Evolutionary conservation across 129 eudicot species (phyloP), one percentile per base, ranked within the genome.

Genomic region (Deinandra increscens): DNA sequence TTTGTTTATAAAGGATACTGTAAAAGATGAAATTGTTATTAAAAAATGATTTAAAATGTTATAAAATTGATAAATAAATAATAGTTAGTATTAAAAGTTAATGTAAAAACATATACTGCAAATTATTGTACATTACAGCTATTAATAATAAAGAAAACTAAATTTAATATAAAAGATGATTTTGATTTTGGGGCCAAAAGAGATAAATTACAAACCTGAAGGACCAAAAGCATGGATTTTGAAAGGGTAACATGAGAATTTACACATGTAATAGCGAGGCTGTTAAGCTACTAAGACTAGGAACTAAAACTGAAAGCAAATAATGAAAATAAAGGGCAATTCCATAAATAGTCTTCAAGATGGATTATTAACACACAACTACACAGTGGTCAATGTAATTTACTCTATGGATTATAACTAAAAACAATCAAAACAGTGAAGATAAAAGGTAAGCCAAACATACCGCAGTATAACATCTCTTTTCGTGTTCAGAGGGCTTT

Each of bases 391-490:
- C 3, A 26, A 26, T 26, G 31, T 26, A 50, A 50, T 50, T 18
- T 17, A 50, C 56, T 17, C 11, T 19, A 66, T 53, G 29, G 44
- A 38, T 15, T 43, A n/a, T 55, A 34, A 50, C 10, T 38, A 42
- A 34, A 22, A 34, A 69, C 14, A 38, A 66, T 56, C n/a, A 15
- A 82, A 50, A 64, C 58, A 73, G 37, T 7, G 9, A 37, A 70
- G 23, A 23, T 14, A 33, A 20, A 38, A 64, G 60, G 39, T 37
- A 61, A 71, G 59, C 5, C 34, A 72, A 20, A 79, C 95, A 2
- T 87, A 89, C 99, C 80, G 90, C 99, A 60, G 96, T 89, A 59
- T 81, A 94, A 81, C 97, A 94, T 69, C 83, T 82, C 81, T 94
- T 94, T 84, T 89, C 97, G 83, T 94, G 99, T 65, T 88, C 76